These are phyloP conservation scores for Gracilaria caudata DNA, from an alignment of 23 red algal genomes.

Conservation along the genomic window DNA sequence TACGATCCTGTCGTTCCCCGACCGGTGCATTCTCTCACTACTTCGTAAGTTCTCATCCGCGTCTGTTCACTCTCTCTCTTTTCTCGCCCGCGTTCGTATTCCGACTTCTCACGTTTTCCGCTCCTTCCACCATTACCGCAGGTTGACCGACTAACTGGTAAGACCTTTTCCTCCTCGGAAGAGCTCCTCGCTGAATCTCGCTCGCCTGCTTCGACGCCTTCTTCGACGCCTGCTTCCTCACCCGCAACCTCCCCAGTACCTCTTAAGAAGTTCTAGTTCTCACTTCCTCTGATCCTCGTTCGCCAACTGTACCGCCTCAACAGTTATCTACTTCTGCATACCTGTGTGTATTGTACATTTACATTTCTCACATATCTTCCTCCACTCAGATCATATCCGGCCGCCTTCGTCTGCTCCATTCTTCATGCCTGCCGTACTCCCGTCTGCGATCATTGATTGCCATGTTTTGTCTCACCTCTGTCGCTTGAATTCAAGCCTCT, in stretches of 20 bases:
- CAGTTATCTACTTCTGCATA: neutral
- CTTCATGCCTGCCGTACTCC: neutral
- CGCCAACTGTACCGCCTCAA: neutral
- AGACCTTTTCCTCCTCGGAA: conserved; percentile 12
- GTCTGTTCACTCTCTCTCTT: too few species aligned
- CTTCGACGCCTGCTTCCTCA: conserved; percentile 16
- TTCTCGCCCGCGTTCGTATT: neutral
- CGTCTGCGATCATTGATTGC: neutral
- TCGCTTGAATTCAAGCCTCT: neutral
- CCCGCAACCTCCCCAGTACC: conserved; percentile 16
- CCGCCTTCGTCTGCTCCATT: neutral
- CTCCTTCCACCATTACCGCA: neutral
- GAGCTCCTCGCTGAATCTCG: conserved; percentile 8
- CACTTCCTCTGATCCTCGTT: neutral
- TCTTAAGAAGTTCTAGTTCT: conserved; percentile 16
- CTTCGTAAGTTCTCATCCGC: neutral
- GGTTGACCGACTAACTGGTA: conserved; percentile 42
- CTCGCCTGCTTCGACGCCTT: conserved; percentile 23
- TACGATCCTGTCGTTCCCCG: conserved; percentile 24
- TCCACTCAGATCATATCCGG: neutral
- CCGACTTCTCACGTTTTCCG: too few species aligned
- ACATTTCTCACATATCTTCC: neutral
- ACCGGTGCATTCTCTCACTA: conserved; percentile 27
- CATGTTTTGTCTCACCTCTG: neutral
- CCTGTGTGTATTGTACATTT: conserved; percentile 8